Evolutionary conservation across 208 protist genomes (phyloP), one percentile per base, ranked within the genome.

Genomic region (Crithidia fasciculata): DNA sequence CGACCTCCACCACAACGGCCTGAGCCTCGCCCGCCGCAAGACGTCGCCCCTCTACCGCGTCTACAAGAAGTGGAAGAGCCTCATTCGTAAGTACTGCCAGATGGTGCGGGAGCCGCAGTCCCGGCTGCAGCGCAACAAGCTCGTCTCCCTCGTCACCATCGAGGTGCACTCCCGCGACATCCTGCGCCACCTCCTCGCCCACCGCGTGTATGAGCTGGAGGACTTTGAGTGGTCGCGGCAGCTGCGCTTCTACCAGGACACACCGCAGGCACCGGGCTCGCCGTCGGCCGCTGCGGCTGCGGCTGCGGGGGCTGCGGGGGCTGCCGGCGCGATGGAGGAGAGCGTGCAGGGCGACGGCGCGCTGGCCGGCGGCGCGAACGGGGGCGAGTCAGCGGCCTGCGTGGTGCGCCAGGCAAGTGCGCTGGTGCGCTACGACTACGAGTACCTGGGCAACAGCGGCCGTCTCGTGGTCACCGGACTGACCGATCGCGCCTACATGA

Each of bases 81-180:
- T 96, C 52, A 97, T 99, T n/a, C 96, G 95, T 60, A 94, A 93
- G 79, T 97, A 99, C 77, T 98, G 94, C 56, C 90, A 97, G 57
- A 92, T 99, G 78, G 97, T 99, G 53, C 89, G 96, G 15, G 89
- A 93, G 76, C 86, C 97, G 43, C 86, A 99, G 74, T 90, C 72
- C 18, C 83, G 90, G 57, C 69, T 99, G 68, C 87, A 99, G 67
- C 96, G 98, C 63, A 95, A 91, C 75, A 99, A 99, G 78, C 80
- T 99, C 41, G 91, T 98, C 39, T 86, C 98, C 12, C 80, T 99
- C 43, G 94, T 99, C 68, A 99, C 98, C n/a, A 98, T 99, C 77
- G 98, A 99, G 84, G 98, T 99, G 69, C 99, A 99, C 80, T 93
- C 95, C 15, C 88, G 98, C 60, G 99, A 99, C 76, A 98, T 99